Percentiles rank a stretch among this genome's conserved stretches.
Conservation (phyloP, 257 asterid genomes). For the Datura wrightii region DNA sequence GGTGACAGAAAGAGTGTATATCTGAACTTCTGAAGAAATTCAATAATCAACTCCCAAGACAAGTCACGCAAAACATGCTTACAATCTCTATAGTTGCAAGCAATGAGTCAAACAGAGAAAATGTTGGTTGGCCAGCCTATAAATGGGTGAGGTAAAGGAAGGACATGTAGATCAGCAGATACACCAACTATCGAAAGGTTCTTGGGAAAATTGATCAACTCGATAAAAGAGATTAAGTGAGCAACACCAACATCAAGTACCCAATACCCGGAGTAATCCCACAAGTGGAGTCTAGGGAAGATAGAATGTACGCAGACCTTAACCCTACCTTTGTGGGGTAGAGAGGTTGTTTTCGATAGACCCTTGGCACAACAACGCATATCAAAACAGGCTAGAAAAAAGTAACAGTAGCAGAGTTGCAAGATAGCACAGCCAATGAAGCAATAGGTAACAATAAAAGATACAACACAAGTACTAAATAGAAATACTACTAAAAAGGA, state of each 20-base stretch:
- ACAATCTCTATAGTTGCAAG: background rate
- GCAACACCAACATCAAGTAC: background rate
- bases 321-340: no score
- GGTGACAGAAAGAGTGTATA: background rate
- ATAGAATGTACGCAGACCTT: no score
- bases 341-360: no score
- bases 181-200: background rate
- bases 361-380: no score
- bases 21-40: background rate
- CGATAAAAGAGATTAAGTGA: background rate
- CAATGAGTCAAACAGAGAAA: background rate
- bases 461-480: no score
- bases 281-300: no score
- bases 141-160: background rate
- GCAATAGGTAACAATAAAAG: no score
- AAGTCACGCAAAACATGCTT: conserved; percentile 9
- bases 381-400: no score
- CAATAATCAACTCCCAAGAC: conserved; percentile 17
- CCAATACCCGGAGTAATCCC: no score
- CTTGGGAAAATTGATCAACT: background rate
- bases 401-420: no score
- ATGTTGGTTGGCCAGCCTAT: conserved; percentile 11
- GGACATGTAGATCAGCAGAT: background rate
- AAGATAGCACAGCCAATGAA: no score
- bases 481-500: no score